phyloP scores from a whole-genome alignment of 139 green algal species.

The Ostreobium quekettii region DNA sequence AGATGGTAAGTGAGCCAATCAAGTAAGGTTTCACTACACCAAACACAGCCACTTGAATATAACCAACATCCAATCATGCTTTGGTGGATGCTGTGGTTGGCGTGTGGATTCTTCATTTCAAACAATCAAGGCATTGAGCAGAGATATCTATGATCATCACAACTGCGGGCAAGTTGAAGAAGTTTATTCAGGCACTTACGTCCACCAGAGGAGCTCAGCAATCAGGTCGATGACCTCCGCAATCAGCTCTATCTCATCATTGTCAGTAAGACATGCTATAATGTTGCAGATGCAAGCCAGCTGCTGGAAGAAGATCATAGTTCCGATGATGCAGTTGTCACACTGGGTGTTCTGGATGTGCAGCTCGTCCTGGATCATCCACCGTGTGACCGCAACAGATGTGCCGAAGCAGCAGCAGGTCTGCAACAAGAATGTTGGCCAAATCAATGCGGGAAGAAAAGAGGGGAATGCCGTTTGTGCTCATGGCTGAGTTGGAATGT shows the following conservation, averaged over 20 bases:
- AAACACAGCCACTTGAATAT: conserved; percentile 4
- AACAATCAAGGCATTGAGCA: background rate
- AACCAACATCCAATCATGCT: background rate
- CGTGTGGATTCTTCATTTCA: background rate
- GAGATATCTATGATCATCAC: background rate
- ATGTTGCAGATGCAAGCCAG: conserved; percentile 77
- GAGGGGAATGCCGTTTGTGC: conserved; percentile 48
- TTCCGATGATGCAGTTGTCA: conserved; percentile 78
- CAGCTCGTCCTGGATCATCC: conserved; percentile 74
- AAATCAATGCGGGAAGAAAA: conserved; percentile 32
- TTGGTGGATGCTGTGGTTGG: background rate
- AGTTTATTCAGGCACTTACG: conserved; percentile 34
- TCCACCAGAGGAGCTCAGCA: conserved; percentile 74
- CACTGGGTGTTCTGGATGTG: conserved; percentile 54
- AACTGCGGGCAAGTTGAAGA: background rate
- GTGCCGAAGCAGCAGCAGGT: conserved; percentile 8
- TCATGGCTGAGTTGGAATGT: background rate
- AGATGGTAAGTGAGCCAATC: background rate
- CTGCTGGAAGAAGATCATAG: conserved; percentile 69
- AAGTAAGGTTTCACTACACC: background rate
- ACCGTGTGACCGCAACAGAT: conserved; percentile 40
- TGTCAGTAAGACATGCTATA: conserved; percentile 63
- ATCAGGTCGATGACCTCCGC: conserved; percentile 62
- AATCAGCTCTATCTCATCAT: conserved; percentile 45
- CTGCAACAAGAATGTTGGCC: conserved; percentile 16